These are phyloP conservation scores for Misopates orontium DNA, from an alignment of 257 asterid species.

Conservation along the genomic window DNA sequence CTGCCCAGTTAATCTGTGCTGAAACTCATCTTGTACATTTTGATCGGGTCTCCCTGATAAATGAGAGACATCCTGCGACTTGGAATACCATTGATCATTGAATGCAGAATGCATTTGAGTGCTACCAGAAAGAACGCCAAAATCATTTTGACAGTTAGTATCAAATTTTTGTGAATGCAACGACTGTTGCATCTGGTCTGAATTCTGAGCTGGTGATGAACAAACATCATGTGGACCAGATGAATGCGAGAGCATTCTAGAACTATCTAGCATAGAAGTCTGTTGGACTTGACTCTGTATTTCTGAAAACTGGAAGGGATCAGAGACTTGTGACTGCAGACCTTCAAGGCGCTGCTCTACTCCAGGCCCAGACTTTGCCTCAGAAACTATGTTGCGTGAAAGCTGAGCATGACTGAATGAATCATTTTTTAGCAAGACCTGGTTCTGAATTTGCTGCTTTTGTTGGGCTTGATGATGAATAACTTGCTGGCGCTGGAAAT, in stretches of 20 bases:
- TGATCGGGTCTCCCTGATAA: conserved; percentile 45
- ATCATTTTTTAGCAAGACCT: conserved; percentile 51
- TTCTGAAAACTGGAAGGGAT: conserved; percentile 58
- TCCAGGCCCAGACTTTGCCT: conserved; percentile 53
- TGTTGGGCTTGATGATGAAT: conserved; percentile 34
- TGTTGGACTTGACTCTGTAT: conserved; percentile 59
- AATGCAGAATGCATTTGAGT: conserved; percentile 47
- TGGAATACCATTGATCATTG: conserved; percentile 53
- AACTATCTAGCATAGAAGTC: conserved; percentile 49
- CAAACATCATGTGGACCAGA: conserved; percentile 43
- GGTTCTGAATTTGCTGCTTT: conserved; percentile 59
- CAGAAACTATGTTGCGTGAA: conserved; percentile 49
- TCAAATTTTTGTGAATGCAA: conserved; percentile 55
- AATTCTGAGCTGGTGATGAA: conserved; percentile 50
- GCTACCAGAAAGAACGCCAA: conserved; percentile 49
- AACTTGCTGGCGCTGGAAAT: conserved; percentile 47
- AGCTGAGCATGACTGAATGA: conserved; percentile 53
- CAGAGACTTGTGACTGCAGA: conserved; percentile 54
- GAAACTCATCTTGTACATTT: conserved; percentile 53
- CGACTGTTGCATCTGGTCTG: conserved; percentile 58
- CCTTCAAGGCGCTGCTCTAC: conserved; percentile 51
- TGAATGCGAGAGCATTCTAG: conserved; percentile 51
- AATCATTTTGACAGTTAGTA: conserved; percentile 54
- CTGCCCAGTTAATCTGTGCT: conserved; percentile 54
- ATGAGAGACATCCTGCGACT: conserved; percentile 57